phyloP scores from a whole-genome alignment of 371 early-diverging fungal species.

The Mucor irregularis region DNA sequence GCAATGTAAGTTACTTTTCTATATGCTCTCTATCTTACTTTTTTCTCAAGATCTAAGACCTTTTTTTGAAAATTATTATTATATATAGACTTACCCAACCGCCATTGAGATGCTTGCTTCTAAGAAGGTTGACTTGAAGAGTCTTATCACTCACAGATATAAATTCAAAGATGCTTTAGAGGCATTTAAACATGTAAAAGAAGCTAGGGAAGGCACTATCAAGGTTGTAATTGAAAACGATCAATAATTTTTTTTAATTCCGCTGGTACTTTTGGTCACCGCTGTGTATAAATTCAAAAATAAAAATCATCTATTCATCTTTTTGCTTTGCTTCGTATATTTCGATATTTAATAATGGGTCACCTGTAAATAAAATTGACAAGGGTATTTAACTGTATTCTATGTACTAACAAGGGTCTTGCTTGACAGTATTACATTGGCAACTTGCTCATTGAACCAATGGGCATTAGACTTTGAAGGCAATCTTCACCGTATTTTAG shows the following conservation, averaged over 20 bases:
- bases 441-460: conserved; percentile 90
- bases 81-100: conserved; percentile 38
- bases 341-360: conserved; percentile 15
- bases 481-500: conserved; percentile 83
- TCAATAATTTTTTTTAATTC: too few species aligned
- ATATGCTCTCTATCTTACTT: conserved; percentile 1
- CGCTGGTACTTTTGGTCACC: too few species aligned
- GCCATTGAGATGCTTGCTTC: conserved; percentile 51
- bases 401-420: not conserved
- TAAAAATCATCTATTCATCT: too few species aligned
- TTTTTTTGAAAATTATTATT: not conserved
- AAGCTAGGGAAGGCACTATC: conserved; percentile 48
- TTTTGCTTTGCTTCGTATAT: too few species aligned
- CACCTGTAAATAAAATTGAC: conserved; percentile 11
- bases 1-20: conserved; percentile 35
- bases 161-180: conserved; percentile 42
- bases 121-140: conserved; percentile 47
- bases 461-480: conserved; percentile 97
- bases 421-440: conserved; percentile 61
- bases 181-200: conserved; percentile 52
- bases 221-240: conserved; percentile 47
- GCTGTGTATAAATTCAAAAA: too few species aligned
- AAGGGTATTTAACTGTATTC: not conserved
- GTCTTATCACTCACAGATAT: conserved; percentile 51
- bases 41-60: too few species aligned